phyloP scores from a whole-genome alignment of 805 yeast species.

The Yamadazyma endophytica region DNA sequence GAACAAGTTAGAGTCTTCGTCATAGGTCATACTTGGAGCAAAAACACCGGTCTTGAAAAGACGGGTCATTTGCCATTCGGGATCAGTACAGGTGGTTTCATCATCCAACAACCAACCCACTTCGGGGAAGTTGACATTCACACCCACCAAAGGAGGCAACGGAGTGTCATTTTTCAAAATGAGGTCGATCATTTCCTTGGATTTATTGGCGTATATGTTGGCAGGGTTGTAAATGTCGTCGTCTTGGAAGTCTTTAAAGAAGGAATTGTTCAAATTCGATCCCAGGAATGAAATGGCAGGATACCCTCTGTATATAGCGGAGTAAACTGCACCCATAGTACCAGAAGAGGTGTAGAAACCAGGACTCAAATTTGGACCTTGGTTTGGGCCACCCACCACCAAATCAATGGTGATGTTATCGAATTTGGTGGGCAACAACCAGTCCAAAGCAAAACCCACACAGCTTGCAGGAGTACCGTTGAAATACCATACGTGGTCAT shows the following conservation, averaged over 20 bases:
- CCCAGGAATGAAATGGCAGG: slow-evolving; percentile 54
- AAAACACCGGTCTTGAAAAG: slow-evolving; percentile 38
- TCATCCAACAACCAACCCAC: slow-evolving; percentile 33
- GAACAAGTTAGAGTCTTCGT: slow-evolving; percentile 33
- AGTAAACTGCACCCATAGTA: slow-evolving; percentile 50
- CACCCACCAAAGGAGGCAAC: slow-evolving; percentile 40
- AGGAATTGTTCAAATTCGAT: slow-evolving; percentile 45
- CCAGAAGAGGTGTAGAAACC: slow-evolving; percentile 42
- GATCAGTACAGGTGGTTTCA: slow-evolving; percentile 38
- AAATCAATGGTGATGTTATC: slow-evolving; percentile 42
- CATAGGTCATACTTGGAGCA: slow-evolving; percentile 30
- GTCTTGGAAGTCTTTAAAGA: slow-evolving; percentile 40
- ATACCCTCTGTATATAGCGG: slow-evolving; percentile 43
- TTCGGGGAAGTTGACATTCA: slow-evolving; percentile 47
- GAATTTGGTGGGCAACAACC: slow-evolving; percentile 43
- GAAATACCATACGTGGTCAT: slow-evolving; percentile 45
- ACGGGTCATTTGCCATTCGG: slow-evolving; percentile 43
- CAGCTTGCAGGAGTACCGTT: slow-evolving; percentile 54
- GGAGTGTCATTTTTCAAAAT: slow-evolving; percentile 29
- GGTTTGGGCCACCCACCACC: slow-evolving; percentile 51
- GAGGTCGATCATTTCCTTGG: slow-evolving; percentile 35
- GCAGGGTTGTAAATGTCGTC: slow-evolving; percentile 35
- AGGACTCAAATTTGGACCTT: slow-evolving; percentile 46
- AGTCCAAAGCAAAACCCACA: slow-evolving; percentile 46
- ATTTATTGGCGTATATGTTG: slow-evolving; percentile 41